A percentile compares a stretch with the other conserved stretches of the same genome.
These are phyloP conservation scores for Fusarium pseudoanthophilum DNA, from an alignment of 2,329 filamentous ascomycete species.

Conservation along the genomic window DNA sequence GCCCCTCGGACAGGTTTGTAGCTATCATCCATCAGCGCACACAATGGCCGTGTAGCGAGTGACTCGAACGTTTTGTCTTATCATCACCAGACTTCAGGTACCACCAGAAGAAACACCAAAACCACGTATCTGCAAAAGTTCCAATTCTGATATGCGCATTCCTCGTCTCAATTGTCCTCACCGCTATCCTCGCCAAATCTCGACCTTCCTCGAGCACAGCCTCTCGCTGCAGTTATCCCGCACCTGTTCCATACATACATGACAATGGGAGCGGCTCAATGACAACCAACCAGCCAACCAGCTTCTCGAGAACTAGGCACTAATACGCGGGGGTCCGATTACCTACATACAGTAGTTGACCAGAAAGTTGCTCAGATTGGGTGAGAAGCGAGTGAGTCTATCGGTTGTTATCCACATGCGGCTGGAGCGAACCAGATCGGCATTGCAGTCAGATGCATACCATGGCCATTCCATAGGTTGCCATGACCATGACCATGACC, in stretches of 20 bases:
- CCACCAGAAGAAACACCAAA: conserved; percentile 16
- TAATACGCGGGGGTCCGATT: conserved; percentile 16
- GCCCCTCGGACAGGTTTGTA: neutral
- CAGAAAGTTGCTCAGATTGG: conserved; percentile 15
- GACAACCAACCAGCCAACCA: conserved; percentile 17
- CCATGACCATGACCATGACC: neutral
- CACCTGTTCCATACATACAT: conserved; percentile 1
- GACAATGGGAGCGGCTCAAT: conserved; percentile 11
- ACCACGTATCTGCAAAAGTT: conserved; percentile 18
- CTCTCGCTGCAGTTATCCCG: conserved; percentile 15
- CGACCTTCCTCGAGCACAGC: conserved; percentile 11
- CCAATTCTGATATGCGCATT: conserved; percentile 11
- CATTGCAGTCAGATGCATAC: conserved; percentile 26
- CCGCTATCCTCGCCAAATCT: conserved; percentile 10
- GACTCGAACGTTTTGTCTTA: neutral
- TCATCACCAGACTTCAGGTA: conserved; percentile 24
- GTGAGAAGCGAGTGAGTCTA: conserved; percentile 1
- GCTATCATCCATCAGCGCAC: neutral
- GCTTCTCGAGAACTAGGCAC: neutral
- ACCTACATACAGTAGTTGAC: neutral
- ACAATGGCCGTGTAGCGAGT: neutral
- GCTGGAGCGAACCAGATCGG: conserved; percentile 31
- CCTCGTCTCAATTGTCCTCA: conserved; percentile 8
- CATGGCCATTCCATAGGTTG: neutral
- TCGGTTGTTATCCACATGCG: conserved; percentile 22